phyloP scores from a whole-genome alignment of 2,329 filamentous ascomycete species.

The Ilyonectria mors-panacis region DNA sequence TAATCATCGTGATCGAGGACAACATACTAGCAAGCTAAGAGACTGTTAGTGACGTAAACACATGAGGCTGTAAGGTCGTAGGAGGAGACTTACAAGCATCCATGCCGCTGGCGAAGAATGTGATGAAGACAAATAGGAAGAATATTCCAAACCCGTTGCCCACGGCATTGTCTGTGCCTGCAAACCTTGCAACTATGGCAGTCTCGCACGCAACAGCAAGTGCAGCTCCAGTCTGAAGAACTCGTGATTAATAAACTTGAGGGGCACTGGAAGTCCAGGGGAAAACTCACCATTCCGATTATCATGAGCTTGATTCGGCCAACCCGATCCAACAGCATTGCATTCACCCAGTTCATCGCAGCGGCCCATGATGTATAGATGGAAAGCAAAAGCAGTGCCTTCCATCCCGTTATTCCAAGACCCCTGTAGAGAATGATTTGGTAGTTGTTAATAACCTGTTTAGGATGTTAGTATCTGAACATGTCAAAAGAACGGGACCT shows the following conservation, averaged over 20 bases:
- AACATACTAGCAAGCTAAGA: constrained; percentile 4
- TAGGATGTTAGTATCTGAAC: neutral
- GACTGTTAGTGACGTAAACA: neutral
- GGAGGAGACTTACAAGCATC: constrained; percentile 4
- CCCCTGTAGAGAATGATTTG: neutral
- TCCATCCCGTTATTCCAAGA: neutral
- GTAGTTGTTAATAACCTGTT: constrained; percentile 6
- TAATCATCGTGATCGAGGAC: neutral
- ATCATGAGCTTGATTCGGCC: constrained; percentile 2
- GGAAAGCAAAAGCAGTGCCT: neutral
- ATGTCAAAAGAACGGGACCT: too few relatives aligned
- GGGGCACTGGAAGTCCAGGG: neutral
- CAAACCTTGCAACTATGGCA: neutral
- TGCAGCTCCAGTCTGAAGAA: constrained; percentile 3
- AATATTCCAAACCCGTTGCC: constrained; percentile 1
- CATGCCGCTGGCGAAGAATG: constrained; percentile 3
- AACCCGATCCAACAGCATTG: neutral
- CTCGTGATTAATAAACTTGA: neutral
- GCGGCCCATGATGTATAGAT: neutral
- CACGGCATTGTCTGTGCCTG: neutral
- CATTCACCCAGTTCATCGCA: neutral
- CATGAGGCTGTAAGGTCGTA: neutral
- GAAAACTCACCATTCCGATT: neutral
- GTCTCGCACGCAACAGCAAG: neutral
- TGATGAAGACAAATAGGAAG: constrained; percentile 6